Percentiles rank a stretch among this genome's conserved stretches.
Evolutionary conservation across 768 basidiomycete genomes (phyloP).

Genomic region (Clathrus columnatus): DNA sequence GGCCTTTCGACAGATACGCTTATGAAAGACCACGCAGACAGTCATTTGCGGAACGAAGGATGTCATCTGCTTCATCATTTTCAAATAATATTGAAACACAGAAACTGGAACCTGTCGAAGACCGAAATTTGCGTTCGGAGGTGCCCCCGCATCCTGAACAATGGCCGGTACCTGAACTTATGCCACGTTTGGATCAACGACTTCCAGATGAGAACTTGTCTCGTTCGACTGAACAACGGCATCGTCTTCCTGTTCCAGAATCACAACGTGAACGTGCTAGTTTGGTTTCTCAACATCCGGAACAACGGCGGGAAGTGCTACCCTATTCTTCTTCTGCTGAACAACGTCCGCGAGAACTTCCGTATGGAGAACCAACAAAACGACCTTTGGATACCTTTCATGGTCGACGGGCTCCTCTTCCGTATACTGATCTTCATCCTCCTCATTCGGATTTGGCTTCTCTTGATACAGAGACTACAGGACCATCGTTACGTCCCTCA

Average conservation of each 20-base stretch:
- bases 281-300: not conserved
- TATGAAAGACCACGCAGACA: constrained; percentile 3
- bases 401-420: not conserved
- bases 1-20: not conserved
- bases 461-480: not conserved
- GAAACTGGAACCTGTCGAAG: not conserved
- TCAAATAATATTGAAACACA: constrained; percentile 1
- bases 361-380: not conserved
- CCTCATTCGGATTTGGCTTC: not conserved
- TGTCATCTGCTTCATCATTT: not conserved
- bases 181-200: not conserved
- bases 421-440: not conserved
- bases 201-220: not conserved
- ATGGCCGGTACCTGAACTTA: not conserved
- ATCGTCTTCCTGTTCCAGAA: not conserved
- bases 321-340: not conserved
- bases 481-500: not conserved
- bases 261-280: not conserved
- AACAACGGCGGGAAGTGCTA: not conserved
- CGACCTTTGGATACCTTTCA: not conserved
- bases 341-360: not conserved
- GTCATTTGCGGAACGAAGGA: not conserved
- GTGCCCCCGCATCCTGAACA: constrained; percentile 4
- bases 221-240: not conserved
- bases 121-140: constrained; percentile 1